Percentiles rank a stretch among this genome's conserved stretches.
These are phyloP conservation scores for Gonium pectorale DNA, from an alignment of 139 green algal genomes.

Conservation along the genomic window DNA sequence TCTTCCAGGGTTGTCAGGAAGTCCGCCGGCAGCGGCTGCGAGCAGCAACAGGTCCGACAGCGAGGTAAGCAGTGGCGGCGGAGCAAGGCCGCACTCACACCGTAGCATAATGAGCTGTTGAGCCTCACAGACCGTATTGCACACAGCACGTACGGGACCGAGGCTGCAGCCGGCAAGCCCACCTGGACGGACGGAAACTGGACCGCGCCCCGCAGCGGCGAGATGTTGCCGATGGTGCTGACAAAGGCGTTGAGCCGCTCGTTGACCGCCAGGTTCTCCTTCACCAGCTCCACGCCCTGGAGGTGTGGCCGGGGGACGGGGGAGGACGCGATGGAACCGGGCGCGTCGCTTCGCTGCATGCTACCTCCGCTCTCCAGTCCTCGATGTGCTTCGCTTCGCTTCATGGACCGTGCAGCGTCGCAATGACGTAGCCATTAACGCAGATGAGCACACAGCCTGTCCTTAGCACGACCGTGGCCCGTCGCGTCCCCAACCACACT, in stretches of 20 bases:
- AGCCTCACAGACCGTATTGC: neutral
- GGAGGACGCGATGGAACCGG: neutral
- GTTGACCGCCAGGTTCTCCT: constrained; percentile 72
- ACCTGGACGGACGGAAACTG: constrained; percentile 75
- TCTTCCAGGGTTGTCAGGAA: constrained; percentile 93
- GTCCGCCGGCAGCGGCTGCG: constrained; percentile 80
- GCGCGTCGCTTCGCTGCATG: too few relatives aligned
- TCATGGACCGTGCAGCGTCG: too few relatives aligned
- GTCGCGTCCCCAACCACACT: neutral
- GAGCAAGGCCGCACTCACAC: neutral
- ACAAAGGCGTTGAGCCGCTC: constrained; percentile 77
- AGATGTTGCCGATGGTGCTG: constrained; percentile 61
- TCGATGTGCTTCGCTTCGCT: too few relatives aligned
- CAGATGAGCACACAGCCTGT: neutral
- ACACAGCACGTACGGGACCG: neutral
- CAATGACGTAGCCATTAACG: neutral
- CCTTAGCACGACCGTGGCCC: neutral
- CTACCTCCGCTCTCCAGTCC: too few relatives aligned
- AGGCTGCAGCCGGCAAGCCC: neutral
- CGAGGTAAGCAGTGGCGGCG: neutral
- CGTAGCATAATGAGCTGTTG: neutral
- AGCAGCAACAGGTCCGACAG: neutral
- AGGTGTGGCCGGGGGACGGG: neutral
- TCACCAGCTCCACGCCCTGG: constrained; percentile 83
- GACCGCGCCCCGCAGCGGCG: constrained; percentile 59